These are phyloP conservation scores for Boletus sp. DNA, from an alignment of 768 basidiomycete genomes.

Conservation along the genomic window DNA sequence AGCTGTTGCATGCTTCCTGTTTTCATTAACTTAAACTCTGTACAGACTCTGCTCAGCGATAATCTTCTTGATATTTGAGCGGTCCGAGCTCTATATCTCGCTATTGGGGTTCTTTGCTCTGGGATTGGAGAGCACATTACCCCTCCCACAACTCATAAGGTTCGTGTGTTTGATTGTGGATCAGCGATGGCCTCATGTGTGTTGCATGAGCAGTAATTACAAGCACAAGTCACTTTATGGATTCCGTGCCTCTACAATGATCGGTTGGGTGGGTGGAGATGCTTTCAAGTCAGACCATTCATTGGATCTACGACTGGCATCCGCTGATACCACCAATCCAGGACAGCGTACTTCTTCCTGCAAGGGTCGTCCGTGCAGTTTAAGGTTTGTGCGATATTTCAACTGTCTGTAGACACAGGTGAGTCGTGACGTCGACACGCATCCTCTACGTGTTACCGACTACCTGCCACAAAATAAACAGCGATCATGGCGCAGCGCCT, in stretches of 20 bases:
- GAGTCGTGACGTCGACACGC: constrained; percentile 27
- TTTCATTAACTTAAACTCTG: constrained; percentile 5
- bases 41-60: constrained; percentile 65
- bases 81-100: constrained; percentile 55
- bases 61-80: constrained; percentile 70
- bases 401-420: constrained; percentile 78
- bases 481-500: constrained; percentile 74
- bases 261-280: constrained; percentile 86
- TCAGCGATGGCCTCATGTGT: constrained; percentile 19
- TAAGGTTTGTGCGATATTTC: constrained; percentile 80
- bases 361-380: constrained; percentile 75
- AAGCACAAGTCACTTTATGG: constrained; percentile 79
- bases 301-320: constrained; percentile 1
- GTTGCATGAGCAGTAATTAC: constrained; percentile 57
- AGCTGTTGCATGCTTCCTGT: background rate
- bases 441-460: constrained; percentile 8
- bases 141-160: constrained; percentile 83
- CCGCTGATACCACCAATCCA: constrained; percentile 33
- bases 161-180: constrained; percentile 25
- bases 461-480: constrained; percentile 29
- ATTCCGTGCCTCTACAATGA: constrained; percentile 76
- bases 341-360: constrained; percentile 78
- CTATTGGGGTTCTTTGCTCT: constrained; percentile 74
- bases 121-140: constrained; percentile 84
- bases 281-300: constrained; percentile 65